These are phyloP conservation scores for Pythium utonaiense DNA, from an alignment of 352 stramenopile genomes.

Conservation along the genomic window DNA sequence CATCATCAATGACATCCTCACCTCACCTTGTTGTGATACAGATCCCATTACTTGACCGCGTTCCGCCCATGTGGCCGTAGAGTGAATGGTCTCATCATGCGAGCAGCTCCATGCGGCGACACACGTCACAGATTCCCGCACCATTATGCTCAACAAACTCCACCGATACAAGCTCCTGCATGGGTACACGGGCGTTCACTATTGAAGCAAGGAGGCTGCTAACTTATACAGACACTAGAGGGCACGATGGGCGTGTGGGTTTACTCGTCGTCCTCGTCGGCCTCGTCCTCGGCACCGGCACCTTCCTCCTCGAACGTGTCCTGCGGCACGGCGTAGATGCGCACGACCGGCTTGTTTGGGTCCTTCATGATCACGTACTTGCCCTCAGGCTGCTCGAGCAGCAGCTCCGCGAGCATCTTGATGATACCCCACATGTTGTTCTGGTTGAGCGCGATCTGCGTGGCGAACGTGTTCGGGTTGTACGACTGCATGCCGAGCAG, in stretches of 20 bases:
- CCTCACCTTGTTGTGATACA: neutral
- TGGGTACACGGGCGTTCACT: neutral
- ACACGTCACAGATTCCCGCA: too few species aligned
- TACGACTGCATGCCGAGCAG: constrained; percentile 97
- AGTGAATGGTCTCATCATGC: too few species aligned
- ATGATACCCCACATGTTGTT: constrained; percentile 98
- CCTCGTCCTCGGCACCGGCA: constrained; percentile 52
- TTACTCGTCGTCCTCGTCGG: constrained; percentile 49
- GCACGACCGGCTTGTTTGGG: constrained; percentile 96
- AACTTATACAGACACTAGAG: constrained; percentile 3
- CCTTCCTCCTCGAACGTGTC: constrained; percentile 95
- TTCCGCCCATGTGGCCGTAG: neutral
- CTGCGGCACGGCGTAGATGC: constrained; percentile 94
- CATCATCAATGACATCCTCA: too few species aligned
- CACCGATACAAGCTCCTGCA: too few species aligned
- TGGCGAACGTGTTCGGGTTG: constrained; percentile 95
- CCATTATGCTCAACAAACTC: too few species aligned
- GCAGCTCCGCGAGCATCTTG: constrained; percentile 93
- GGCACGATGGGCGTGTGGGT: too few species aligned
- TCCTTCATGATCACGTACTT: constrained; percentile 99
- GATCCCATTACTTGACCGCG: neutral
- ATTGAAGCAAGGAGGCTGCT: neutral
- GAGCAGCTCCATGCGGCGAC: too few species aligned
- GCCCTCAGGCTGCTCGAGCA: constrained; percentile 93
- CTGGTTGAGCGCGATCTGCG: constrained; percentile 96